Base-by-base conservation (phyloP, 108 stramenopile species). In the Halocafeteria seosinensis region DNA sequence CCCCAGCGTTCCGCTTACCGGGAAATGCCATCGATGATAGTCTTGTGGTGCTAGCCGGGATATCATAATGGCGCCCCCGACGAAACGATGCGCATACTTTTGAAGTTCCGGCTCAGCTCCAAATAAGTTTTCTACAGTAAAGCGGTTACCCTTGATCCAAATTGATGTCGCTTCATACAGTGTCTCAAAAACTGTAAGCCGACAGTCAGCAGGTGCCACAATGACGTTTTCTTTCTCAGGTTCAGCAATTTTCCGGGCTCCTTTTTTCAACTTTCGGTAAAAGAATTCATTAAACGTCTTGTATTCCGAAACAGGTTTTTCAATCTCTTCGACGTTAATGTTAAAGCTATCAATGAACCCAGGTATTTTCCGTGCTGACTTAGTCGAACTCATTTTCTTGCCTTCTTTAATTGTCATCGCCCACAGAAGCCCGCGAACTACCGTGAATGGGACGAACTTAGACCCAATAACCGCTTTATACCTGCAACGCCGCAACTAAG, bases 11-110 rank as follows among this genome's bases (percentile, higher is more conserved):
- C 53, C 53, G 53, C 8, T 55, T 8, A 55, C 53, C 30, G 53
- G 53, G 8, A 55, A 9, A 31, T 55, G 53, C 53, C 53, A 55
- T 31, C 53, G 53, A 31, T 55, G 53, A 31, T 55, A 55, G 53
- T 55, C 53, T 31, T 55, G 53, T 12, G 53, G 53, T 8, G 53
- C 53, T 31, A 55, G 53, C 30, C 53, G 53, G 30, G 53, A 28
- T 11, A 55, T 55, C 9, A 55, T 31, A 28, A 55, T 28, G 9
- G 53, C 29, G 11, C 53, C 53, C 30, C 53, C 53, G 9, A 31
- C 9, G 53, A 55, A 55, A 5, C 11, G 29, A 31, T 28, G 53
- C 53, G 53, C 53, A 28, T 55, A 28, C 9, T 55, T 31, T 55
- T 28, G 30, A 17, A 47, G 42, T n/a, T 47, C 42, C 42, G 42